Percentiles rank a stretch among this genome's conserved stretches.
These are phyloP conservation scores for Xylariales sp. DNA, from an alignment of 2,329 filamentous ascomycete genomes.

Conservation along the genomic window DNA sequence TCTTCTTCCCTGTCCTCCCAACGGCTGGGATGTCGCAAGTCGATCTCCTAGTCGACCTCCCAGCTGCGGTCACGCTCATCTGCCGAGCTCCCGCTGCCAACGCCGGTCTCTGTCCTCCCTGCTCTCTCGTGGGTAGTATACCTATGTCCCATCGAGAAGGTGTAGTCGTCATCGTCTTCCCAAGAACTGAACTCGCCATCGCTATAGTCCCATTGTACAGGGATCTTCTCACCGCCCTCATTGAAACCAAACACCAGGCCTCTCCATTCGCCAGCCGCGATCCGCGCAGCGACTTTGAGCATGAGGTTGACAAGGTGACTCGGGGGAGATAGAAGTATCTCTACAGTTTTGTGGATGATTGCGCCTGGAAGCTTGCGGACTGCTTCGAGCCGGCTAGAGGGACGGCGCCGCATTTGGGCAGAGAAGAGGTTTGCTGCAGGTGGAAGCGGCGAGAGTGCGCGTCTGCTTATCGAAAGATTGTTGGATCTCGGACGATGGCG, in stretches of 20 bases:
- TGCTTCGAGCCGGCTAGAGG: constrained; percentile 36
- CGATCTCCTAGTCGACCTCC: too few species aligned
- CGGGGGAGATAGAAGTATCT: constrained; percentile 75
- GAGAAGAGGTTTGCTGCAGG: constrained; percentile 62
- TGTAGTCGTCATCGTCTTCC: constrained; percentile 45
- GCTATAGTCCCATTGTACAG: constrained; percentile 59
- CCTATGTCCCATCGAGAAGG: constrained; percentile 12
- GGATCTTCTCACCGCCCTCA: constrained; percentile 48
- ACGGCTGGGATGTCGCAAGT: too few species aligned
- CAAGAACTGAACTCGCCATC: constrained; percentile 51
- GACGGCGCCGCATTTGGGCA: constrained; percentile 34
- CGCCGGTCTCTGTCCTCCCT: too few species aligned
- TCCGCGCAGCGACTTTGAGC: constrained; percentile 73
- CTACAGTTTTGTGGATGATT: constrained; percentile 71
- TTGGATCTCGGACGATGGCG: constrained; percentile 51
- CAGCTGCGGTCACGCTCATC: too few species aligned
- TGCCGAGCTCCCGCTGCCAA: too few species aligned
- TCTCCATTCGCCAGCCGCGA: constrained; percentile 61
- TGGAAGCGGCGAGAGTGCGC: constrained; percentile 63
- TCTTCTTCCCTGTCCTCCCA: too few species aligned
- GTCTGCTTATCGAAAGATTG: constrained; percentile 45
- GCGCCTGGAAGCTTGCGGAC: constrained; percentile 53
- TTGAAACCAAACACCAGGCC: constrained; percentile 52
- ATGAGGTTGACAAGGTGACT: constrained; percentile 73
- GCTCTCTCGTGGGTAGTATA: too few species aligned